Percentiles rank a stretch among this genome's conserved stretches.
phyloP scores from a whole-genome alignment of 768 basidiomycete genomes.

The Naganishia vishniacii region DNA sequence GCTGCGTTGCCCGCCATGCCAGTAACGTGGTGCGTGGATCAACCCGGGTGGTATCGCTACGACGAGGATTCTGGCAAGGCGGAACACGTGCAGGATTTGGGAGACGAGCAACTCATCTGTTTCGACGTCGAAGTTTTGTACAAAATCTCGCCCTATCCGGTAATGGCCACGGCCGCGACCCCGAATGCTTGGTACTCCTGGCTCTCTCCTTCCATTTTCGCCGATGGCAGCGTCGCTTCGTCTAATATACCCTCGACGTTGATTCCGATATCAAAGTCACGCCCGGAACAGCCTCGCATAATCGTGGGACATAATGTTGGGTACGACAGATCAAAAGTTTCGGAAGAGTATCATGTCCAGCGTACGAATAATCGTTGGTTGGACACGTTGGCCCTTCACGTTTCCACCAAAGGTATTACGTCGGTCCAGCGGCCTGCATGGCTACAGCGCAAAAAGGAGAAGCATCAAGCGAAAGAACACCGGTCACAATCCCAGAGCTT shows the following conservation, averaged over 20 bases:
- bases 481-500: constrained; percentile 42
- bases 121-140: constrained; percentile 92
- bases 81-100: constrained; percentile 64
- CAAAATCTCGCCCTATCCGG: constrained; percentile 65
- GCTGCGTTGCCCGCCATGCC: constrained; percentile 61
- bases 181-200: constrained; percentile 86
- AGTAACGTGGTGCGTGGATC: constrained; percentile 52
- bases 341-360: constrained; percentile 71
- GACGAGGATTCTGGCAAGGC: constrained; percentile 64
- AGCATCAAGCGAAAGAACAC: constrained; percentile 59
- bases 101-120: constrained; percentile 59
- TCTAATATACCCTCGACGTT: constrained; percentile 25
- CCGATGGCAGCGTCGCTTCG: constrained; percentile 19
- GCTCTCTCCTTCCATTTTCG: constrained; percentile 65
- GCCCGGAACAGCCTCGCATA: constrained; percentile 56
- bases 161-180: constrained; percentile 84
- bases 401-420: constrained; percentile 88
- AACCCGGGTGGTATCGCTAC: constrained; percentile 88
- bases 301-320: constrained; percentile 93
- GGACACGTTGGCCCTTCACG: constrained; percentile 92
- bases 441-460: constrained; percentile 74
- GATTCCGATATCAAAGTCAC: constrained; percentile 37
- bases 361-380: constrained; percentile 71
- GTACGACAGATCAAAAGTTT: constrained; percentile 77
- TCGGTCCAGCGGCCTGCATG: constrained; percentile 90